Percentiles rank a stretch among this genome's conserved stretches.
These are phyloP conservation scores for Cochlearia excelsa DNA, from an alignment of 345 rosid genomes.

Conservation along the genomic window DNA sequence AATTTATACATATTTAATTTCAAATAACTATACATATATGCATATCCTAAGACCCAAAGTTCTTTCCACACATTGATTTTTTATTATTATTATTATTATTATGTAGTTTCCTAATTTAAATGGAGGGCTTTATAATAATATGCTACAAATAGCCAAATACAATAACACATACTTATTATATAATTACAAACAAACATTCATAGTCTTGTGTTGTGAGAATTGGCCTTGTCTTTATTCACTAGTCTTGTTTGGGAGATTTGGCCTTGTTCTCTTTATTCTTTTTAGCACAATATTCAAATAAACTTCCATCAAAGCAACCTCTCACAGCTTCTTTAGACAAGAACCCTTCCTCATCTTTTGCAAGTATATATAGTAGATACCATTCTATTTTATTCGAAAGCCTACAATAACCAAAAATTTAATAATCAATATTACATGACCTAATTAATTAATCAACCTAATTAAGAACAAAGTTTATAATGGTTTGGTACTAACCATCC, in stretches of 20 bases:
- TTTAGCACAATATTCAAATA: constrained; percentile 63
- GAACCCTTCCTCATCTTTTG: constrained; percentile 63
- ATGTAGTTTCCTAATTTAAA: no score
- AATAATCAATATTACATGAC: no score
- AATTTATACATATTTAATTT: no score
- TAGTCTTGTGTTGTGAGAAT: no score
- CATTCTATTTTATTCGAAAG: constrained; percentile 49
- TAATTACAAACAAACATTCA: no score
- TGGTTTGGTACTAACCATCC: constrained; percentile 51
- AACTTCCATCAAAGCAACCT: constrained; percentile 66
- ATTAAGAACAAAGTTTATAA: neutral
- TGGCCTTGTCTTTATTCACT: neutral
- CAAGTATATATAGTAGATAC: constrained; percentile 52
- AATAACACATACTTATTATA: no score
- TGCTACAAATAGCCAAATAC: no score
- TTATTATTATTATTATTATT: no score
- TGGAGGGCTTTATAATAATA: no score
- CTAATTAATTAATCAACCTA: neutral
- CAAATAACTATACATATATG: no score
- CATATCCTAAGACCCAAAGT: no score
- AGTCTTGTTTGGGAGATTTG: constrained; percentile 32
- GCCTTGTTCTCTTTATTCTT: constrained; percentile 39
- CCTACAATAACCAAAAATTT: constrained; percentile 39
- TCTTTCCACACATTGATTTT: no score
- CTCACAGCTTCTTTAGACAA: constrained; percentile 72